phyloP scores from a whole-genome alignment of 2,329 filamentous ascomycete species.

The Trichoderma gracile region DNA sequence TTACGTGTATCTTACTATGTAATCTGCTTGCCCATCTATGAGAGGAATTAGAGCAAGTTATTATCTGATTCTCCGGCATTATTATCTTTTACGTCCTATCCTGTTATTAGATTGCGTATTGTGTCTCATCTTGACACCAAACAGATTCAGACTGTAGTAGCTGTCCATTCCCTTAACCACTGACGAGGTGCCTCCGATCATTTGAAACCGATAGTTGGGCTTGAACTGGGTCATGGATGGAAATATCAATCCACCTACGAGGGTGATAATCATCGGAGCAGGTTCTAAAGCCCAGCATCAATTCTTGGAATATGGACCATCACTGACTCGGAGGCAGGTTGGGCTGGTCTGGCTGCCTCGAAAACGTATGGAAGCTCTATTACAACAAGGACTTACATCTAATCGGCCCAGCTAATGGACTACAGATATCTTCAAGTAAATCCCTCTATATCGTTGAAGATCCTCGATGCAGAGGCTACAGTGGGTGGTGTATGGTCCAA shows the following conservation, averaged over 20 bases:
- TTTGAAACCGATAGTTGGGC: not conserved
- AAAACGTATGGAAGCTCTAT: constrained; percentile 7
- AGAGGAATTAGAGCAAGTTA: too few relatives aligned
- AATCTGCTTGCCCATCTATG: too few relatives aligned
- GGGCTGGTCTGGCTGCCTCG: constrained; percentile 10
- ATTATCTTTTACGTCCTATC: too few relatives aligned
- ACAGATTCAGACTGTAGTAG: too few relatives aligned
- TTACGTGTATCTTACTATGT: too few relatives aligned
- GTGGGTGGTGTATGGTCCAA: constrained; percentile 17
- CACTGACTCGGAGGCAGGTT: not conserved
- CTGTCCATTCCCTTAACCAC: too few relatives aligned
- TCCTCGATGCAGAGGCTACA: not conserved
- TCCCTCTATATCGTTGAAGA: not conserved
- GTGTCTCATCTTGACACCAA: too few relatives aligned
- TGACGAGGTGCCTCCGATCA: too few relatives aligned
- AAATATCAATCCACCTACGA: not conserved
- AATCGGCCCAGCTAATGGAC: not conserved
- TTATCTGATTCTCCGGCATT: too few relatives aligned
- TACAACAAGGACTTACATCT: not conserved
- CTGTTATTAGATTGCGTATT: too few relatives aligned
- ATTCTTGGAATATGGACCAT: too few relatives aligned
- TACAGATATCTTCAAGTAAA: not conserved
- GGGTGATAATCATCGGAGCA: constrained; percentile 1
- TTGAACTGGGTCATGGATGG: not conserved
- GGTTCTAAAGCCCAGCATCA: not conserved